Evolutionary conservation across 257 asterid genomes (phyloP), one percentile per base, ranked within the genome.

Genomic region (Capsicum pubescens): DNA sequence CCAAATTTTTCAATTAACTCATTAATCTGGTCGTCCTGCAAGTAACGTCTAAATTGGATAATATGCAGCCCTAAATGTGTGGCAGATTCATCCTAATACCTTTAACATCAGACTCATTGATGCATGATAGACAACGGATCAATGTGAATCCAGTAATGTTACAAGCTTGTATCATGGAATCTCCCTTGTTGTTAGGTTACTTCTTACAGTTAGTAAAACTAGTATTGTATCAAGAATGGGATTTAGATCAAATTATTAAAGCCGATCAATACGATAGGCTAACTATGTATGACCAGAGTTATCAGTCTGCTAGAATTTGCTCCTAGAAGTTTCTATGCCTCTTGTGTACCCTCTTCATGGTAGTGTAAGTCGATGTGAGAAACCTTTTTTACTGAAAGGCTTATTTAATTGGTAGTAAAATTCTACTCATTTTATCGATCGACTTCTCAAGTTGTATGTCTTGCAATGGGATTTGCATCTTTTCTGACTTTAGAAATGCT

Each of bases 51-150:
- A 26, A 26, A 26, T 26, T 2, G 32, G 32, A 0, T 26, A 97
- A 87, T 97, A 95, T 68, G 99, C 99, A 81, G 97, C 98, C 84
- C 88, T 97, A 67, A 97, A 97, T 70, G 98, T 93, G 84, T 95
- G 99, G 99, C 98, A 97, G 94, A 95, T 97, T 87, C 97, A 97
- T 86, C 99, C 99, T 9, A 90, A 93, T 92, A 93, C 97, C 50
- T 97, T 97, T 11, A 98, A 97, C 86, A 93, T 95, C 87, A 92
- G 97, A 83, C 92, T 93, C 86, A 91, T 93, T 35, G 97, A 94
- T 90, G 95, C 90, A 68, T 94, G 89, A 93, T 82, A 16, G 48
- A 36, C 64, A 76, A 44, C 2, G 10, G 26, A 54, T 52, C 82
- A 32, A 55, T 77, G 64, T 77, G 64, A 54, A 54, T 13, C 48